phyloP scores from a whole-genome alignment of 164 flowering plant genomes.

The Houttuynia cordata region DNA sequence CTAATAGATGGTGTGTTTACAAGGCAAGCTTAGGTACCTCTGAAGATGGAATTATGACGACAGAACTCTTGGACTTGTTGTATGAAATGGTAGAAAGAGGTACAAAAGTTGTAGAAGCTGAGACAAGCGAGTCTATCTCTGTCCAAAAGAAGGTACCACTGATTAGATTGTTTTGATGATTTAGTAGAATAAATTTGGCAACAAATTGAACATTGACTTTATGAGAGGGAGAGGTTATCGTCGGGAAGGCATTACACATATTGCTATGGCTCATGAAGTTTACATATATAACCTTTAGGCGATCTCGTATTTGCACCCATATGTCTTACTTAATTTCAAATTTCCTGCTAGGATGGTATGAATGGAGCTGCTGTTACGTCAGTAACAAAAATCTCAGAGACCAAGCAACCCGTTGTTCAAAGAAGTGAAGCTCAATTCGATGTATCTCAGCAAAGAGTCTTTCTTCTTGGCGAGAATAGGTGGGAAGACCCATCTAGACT shows the following conservation, averaged over 20 bases:
- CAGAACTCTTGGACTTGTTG: slow-evolving; percentile 57
- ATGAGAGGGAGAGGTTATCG: too few relatives aligned
- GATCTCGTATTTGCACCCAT: background rate
- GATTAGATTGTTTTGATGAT: background rate
- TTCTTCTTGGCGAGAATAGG: slow-evolving; percentile 92
- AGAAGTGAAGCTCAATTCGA: slow-evolving; percentile 33
- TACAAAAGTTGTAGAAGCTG: slow-evolving; percentile 2
- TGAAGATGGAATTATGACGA: slow-evolving; percentile 86
- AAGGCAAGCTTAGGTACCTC: slow-evolving; percentile 47
- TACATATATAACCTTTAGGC: background rate
- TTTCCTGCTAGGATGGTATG: slow-evolving; percentile 24
- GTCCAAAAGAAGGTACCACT: slow-evolving; percentile 6
- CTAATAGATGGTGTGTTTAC: slow-evolving; percentile 7
- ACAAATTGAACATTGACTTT: background rate
- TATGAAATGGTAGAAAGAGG: slow-evolving; percentile 12
- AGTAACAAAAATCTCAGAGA: slow-evolving; percentile 35
- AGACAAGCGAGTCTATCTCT: slow-evolving; percentile 3
- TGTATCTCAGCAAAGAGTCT: slow-evolving; percentile 45
- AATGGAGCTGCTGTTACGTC: slow-evolving; percentile 56
- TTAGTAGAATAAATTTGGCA: too few relatives aligned
- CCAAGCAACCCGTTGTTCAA: slow-evolving; percentile 30
- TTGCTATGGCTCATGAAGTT: background rate
- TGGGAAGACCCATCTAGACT: slow-evolving; percentile 97
- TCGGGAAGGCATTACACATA: too few relatives aligned
- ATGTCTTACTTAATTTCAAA: background rate